Base-by-base conservation (phyloP, 176 grass and related monocot species). In the Miscanthus lutarioriparius region DNA sequence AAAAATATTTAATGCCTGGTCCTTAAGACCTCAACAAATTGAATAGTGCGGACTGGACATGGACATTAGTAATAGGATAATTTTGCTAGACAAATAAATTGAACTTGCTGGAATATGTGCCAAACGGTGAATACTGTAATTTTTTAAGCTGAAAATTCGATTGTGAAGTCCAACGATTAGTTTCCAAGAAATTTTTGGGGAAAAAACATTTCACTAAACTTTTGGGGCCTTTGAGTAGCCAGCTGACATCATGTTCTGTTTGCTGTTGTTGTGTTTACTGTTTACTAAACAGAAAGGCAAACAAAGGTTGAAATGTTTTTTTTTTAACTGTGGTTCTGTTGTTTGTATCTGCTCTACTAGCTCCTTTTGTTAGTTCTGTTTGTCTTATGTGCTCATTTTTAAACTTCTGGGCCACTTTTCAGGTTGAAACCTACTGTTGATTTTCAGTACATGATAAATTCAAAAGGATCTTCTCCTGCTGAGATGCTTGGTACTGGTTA, bases 361-460 rank as follows among this genome's bases (percentile, higher is more conserved):
- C 53, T 33, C 39, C 39, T 81, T 86, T 67, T 70, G 5, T 16
- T 66, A 26, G 7, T 1, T 58, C 27, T 27, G 33, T 39, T 32
- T 83, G 6, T 77, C 27, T 67, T 45, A 1, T 68, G 53, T 28
- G 5, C 35, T 44, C 40, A 53, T 76, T 48, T 72, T 27, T 47
- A 38, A 20, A 67, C 30, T 74, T 10, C 17, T 82, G 43, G 80
- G n/a, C 4, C 20, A 79, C 51, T 81, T 83, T 92, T 71, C 78
- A 95, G 96, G 78, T 87, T 95, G 81, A 98, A 98, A 80, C 91
- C 89, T 85, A 67, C 12, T 73, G 71, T 79, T 82, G 88, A 86
- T 87, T 98, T 98, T 84, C 89, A 92, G n/a, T 98, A 93, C 73
- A 69, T 56, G 26, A 37, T 98, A 30, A 94, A 93, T 71, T 41